These are phyloP conservation scores for Colletotrichum higginsianum DNA, from an alignment of 2,329 filamentous ascomycete genomes.

Conservation along the genomic window DNA sequence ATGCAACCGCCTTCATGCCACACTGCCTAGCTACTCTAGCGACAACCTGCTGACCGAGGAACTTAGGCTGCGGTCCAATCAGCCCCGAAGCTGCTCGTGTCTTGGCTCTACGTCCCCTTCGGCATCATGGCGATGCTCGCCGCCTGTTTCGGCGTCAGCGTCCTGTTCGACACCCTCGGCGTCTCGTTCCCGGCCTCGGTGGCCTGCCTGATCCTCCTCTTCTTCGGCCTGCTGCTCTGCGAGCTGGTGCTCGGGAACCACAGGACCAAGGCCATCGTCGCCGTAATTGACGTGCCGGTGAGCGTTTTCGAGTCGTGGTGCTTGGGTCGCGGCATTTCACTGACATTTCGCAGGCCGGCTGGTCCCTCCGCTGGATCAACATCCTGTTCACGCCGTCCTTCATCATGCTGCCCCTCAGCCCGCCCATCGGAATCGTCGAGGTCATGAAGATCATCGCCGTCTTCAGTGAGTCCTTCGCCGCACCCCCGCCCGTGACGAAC, in stretches of 20 bases:
- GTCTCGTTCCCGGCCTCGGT: constrained; percentile 73
- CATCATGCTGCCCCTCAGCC: constrained; percentile 70
- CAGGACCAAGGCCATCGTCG: constrained; percentile 63
- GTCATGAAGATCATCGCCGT: constrained; percentile 72
- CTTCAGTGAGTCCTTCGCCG: constrained; percentile 60
- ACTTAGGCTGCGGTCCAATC: constrained; percentile 25
- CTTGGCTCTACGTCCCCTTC: constrained; percentile 68
- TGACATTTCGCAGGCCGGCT: constrained; percentile 62
- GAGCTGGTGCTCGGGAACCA: constrained; percentile 64
- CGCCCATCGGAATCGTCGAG: constrained; percentile 66
- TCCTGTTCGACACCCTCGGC: constrained; percentile 60
- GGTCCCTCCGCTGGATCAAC: constrained; percentile 71
- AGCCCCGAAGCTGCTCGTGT: constrained; percentile 47
- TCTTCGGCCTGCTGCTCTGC: constrained; percentile 62
- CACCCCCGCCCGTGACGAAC: too few relatives aligned
- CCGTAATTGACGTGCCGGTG: constrained; percentile 68
- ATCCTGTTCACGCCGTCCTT: constrained; percentile 73
- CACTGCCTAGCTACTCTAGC: too few relatives aligned
- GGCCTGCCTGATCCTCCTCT: constrained; percentile 69
- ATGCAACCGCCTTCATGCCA: not conserved
- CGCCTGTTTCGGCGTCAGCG: constrained; percentile 60
- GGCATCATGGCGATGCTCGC: constrained; percentile 58
- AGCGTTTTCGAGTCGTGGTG: constrained; percentile 22
- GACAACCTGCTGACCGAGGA: too few relatives aligned
- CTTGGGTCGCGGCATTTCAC: not conserved